phyloP scores from a whole-genome alignment of 2,329 filamentous ascomycete species.

The Dryadomyces quercivorus region DNA sequence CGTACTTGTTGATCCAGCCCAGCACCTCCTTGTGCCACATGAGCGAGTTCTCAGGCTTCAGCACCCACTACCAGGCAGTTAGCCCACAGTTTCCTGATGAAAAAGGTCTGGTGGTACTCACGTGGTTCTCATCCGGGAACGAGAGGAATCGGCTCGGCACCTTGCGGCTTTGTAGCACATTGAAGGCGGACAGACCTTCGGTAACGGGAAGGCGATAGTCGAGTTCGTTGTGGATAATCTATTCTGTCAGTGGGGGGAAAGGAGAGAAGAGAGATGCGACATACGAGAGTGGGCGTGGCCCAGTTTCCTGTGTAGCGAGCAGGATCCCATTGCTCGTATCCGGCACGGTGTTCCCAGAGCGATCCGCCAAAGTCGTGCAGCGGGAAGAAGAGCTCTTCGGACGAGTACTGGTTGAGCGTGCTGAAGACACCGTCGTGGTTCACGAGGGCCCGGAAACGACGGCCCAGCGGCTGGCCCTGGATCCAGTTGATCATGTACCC shows the following conservation, averaged over 20 bases:
- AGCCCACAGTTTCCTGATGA: no score
- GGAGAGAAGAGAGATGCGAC: background rate
- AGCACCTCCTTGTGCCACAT: constrained; percentile 84
- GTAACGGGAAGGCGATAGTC: constrained; percentile 81
- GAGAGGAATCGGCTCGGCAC: constrained; percentile 68
- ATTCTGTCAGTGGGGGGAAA: background rate
- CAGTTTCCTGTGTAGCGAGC: constrained; percentile 54
- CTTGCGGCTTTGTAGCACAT: constrained; percentile 63
- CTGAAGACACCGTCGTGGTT: constrained; percentile 82
- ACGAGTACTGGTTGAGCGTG: constrained; percentile 50
- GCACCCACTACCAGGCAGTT: constrained; percentile 48
- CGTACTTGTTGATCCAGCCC: constrained; percentile 59
- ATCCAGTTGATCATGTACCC: constrained; percentile 85
- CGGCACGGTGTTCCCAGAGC: constrained; percentile 47
- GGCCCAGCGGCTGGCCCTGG: constrained; percentile 71
- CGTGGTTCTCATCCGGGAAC: constrained; percentile 64
- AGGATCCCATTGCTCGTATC: constrained; percentile 61
- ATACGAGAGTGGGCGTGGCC: constrained; percentile 73
- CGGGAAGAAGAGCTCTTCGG: constrained; percentile 60
- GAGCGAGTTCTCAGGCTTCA: constrained; percentile 83
- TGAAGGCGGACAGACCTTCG: constrained; percentile 77
- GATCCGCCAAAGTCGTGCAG: constrained; percentile 54
- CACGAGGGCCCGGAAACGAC: constrained; percentile 77
- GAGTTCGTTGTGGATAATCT: constrained; percentile 69
- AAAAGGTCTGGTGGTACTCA: constrained; percentile 17